These are phyloP conservation scores for Anthostomella pinea DNA, from an alignment of 2,329 filamentous ascomycete species.

Conservation along the genomic window DNA sequence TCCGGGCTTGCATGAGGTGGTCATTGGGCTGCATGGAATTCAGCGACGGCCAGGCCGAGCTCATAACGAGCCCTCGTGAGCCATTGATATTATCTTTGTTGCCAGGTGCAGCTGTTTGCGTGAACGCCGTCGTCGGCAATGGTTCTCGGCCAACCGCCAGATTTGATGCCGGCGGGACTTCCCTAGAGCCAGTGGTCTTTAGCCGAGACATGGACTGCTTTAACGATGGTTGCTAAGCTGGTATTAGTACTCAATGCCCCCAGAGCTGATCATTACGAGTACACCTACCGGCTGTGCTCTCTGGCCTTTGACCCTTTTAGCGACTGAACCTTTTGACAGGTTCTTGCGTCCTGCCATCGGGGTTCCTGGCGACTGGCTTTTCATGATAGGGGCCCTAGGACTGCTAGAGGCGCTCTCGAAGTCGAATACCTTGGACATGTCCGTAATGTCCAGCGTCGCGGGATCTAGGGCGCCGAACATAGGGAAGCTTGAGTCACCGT, in stretches of 20 bases:
- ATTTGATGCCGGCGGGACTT: slow-evolving; percentile 53
- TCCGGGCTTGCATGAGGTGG: slow-evolving; percentile 6
- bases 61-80: slow-evolving; percentile 22
- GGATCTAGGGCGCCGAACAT: slow-evolving; percentile 23
- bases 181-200: slow-evolving; percentile 47
- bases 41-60: slow-evolving; percentile 36
- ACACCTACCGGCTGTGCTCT: slow-evolving; percentile 28
- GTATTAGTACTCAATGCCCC: slow-evolving; percentile 25
- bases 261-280: background rate
- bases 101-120: slow-evolving; percentile 44
- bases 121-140: slow-evolving; percentile 47
- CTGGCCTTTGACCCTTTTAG: slow-evolving; percentile 28
- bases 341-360: slow-evolving; percentile 9
- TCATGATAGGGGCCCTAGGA: slow-evolving; percentile 38
- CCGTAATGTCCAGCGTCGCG: slow-evolving; percentile 15
- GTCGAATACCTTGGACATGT: slow-evolving; percentile 45
- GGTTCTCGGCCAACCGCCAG: slow-evolving; percentile 51
- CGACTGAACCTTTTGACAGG: slow-evolving; percentile 18
- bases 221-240: slow-evolving; percentile 47
- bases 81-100: slow-evolving; percentile 37
- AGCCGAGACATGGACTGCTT: slow-evolving; percentile 50
- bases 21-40: slow-evolving; percentile 9
- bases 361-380: slow-evolving; percentile 17
- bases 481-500: slow-evolving; percentile 18
- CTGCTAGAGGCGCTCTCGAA: slow-evolving; percentile 60